Percentiles rank a stretch among this genome's conserved stretches.
These are phyloP conservation scores for Middelhovenomyces tepae DNA, from an alignment of 805 yeast genomes.

Conservation along the genomic window DNA sequence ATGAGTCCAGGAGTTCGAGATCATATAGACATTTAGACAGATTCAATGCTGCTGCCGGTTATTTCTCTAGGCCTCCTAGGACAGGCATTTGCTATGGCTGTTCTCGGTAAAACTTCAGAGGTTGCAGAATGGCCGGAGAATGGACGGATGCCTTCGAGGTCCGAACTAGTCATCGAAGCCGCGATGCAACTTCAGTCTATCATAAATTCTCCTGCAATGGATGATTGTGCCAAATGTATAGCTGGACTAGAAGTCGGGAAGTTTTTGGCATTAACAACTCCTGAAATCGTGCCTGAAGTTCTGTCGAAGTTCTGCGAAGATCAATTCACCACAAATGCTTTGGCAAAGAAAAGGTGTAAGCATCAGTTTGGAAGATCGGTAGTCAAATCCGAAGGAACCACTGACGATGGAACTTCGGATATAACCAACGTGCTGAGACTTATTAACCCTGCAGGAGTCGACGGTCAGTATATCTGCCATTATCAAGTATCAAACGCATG, in stretches of 20 bases:
- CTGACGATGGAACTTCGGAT: conserved; percentile 28
- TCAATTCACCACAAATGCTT: no score
- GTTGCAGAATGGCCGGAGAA: conserved; percentile 5
- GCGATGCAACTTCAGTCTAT: conserved; percentile 3
- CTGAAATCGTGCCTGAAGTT: conserved; percentile 5
- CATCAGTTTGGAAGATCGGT: conserved; percentile 1
- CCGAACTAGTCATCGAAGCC: conserved; percentile 3
- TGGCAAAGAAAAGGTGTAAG: no score
- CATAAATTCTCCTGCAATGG: conserved; percentile 3
- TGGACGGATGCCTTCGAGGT: conserved; percentile 1
- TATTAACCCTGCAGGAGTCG: conserved; percentile 45
- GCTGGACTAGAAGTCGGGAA: conserved; percentile 9
- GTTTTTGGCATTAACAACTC: conserved; percentile 7
- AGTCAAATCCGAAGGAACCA: conserved; percentile 3
- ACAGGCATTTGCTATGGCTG: no score
- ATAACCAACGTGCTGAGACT: conserved; percentile 42
- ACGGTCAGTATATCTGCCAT: conserved; percentile 57
- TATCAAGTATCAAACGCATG: conserved; percentile 42
- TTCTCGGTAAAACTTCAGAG: no score
- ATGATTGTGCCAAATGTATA: conserved; percentile 7
- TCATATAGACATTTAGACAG: no score
- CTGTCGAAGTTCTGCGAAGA: conserved; percentile 6
- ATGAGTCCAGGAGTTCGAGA: no score
- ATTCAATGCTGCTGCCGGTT: no score
- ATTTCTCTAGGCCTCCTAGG: no score